Conservation (phyloP, 257 asterid genomes). For the Pogostemon cablin region DNA sequence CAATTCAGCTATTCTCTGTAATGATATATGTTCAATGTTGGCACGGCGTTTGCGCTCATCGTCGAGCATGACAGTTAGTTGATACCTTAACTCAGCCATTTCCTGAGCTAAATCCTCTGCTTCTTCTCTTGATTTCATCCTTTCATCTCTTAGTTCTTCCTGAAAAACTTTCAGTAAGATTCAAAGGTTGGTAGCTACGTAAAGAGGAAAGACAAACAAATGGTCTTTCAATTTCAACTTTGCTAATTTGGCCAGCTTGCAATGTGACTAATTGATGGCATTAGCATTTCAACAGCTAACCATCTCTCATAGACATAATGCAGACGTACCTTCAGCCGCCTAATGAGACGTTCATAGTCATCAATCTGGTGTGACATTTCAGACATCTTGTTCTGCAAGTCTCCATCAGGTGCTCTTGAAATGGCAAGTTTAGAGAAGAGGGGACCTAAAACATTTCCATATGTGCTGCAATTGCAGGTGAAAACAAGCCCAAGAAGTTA, state of each 20-base stretch:
- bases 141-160: slow-evolving; percentile 73
- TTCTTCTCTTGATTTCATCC: slow-evolving; percentile 82
- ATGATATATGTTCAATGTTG: slow-evolving; percentile 69
- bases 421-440: slow-evolving; percentile 44
- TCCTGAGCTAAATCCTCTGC: slow-evolving; percentile 94
- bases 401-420: slow-evolving; percentile 48
- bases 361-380: slow-evolving; percentile 58
- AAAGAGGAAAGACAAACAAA: neutral
- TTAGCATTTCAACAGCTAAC: neutral
- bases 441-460: slow-evolving; percentile 53
- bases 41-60: slow-evolving; percentile 91
- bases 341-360: slow-evolving; percentile 59
- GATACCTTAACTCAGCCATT: slow-evolving; percentile 97
- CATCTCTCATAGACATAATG: neutral
- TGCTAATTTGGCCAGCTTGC: neutral
- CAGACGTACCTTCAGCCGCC: slow-evolving; percentile 67
- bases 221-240: neutral
- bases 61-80: slow-evolving; percentile 72
- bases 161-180: slow-evolving; percentile 38
- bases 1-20: slow-evolving; percentile 83
- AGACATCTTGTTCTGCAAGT: slow-evolving; percentile 48
- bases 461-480: slow-evolving; percentile 43
- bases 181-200: neutral
- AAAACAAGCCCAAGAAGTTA: slow-evolving; percentile 24
- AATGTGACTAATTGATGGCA: neutral